Evolutionary conservation across 2,329 filamentous ascomycete species (phyloP).

Genomic region (Aspergillus arachidicola): DNA sequence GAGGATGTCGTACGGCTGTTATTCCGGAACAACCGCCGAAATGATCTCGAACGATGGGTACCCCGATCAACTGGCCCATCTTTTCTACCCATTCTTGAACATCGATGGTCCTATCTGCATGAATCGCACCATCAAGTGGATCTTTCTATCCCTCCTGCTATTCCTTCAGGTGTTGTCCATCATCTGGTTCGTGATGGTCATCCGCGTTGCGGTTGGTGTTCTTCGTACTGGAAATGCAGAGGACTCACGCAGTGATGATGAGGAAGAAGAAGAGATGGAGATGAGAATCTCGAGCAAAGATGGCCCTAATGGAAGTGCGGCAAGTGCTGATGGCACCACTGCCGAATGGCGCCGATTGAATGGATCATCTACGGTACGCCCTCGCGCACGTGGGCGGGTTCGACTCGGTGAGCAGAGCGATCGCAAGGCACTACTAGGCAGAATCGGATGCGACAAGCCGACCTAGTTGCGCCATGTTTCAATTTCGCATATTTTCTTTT

Average conservation of each 20-base stretch:
- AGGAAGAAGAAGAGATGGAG: constrained; percentile 65
- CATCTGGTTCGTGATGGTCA: constrained; percentile 87
- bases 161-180: constrained; percentile 78
- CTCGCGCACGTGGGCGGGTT: constrained; percentile 41
- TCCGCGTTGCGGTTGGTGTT: constrained; percentile 79
- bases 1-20: constrained; percentile 71
- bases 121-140: constrained; percentile 71
- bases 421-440: constrained; percentile 73
- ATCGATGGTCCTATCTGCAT: constrained; percentile 77
- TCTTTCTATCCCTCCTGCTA: constrained; percentile 76
- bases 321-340: constrained; percentile 29
- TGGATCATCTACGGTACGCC: constrained; percentile 35
- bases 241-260: constrained; percentile 84
- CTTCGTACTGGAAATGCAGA: constrained; percentile 75
- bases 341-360: constrained; percentile 39
- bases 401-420: constrained; percentile 44
- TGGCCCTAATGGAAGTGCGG: constrained; percentile 21
- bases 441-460: constrained; percentile 81
- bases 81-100: constrained; percentile 74
- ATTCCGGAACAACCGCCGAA: constrained; percentile 52
- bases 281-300: constrained; percentile 24
- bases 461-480: constrained; percentile 27
- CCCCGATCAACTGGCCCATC: constrained; percentile 57
- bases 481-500: constrained; percentile 10
- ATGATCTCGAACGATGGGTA: constrained; percentile 37